These are phyloP conservation scores for Thielaviopsis ethacetica DNA, from an alignment of 2,329 filamentous ascomycete species.

Conservation along the genomic window DNA sequence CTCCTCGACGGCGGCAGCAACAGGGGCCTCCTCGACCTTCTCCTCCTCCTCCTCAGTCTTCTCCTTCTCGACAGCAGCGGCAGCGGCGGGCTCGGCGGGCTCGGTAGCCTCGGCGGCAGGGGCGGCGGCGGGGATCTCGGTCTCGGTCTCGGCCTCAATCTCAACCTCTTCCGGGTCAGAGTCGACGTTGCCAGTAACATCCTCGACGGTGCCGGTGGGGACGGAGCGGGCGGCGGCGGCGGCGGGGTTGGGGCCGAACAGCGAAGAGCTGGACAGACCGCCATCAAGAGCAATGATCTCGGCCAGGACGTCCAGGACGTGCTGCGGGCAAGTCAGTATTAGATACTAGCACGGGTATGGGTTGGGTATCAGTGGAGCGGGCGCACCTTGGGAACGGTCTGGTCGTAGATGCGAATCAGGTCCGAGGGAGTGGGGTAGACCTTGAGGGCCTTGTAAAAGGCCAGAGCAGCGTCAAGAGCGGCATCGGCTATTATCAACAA, in stretches of 20 bases:
- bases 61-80: neutral
- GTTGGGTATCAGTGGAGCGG: neutral
- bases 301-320: constrained; percentile 86
- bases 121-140: neutral
- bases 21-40: constrained; percentile 1
- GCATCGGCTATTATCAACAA: constrained; percentile 36
- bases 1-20: neutral
- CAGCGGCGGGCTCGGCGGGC: neutral
- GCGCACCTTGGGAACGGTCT: constrained; percentile 83
- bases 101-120: neutral
- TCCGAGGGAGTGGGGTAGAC: constrained; percentile 91
- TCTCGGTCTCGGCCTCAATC: constrained; percentile 2
- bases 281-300: constrained; percentile 95
- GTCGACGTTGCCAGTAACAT: constrained; percentile 18
- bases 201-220: constrained; percentile 38
- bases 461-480: constrained; percentile 69
- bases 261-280: constrained; percentile 34
- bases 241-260: constrained; percentile 26
- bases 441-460: constrained; percentile 97
- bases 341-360: constrained; percentile 13
- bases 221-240: neutral
- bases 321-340: constrained; percentile 27
- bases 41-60: neutral
- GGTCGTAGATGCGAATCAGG: constrained; percentile 93
- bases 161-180: constrained; percentile 13